phyloP scores from a whole-genome alignment of 2,329 filamentous ascomycete genomes.

The Aspergillus carbonarius region DNA sequence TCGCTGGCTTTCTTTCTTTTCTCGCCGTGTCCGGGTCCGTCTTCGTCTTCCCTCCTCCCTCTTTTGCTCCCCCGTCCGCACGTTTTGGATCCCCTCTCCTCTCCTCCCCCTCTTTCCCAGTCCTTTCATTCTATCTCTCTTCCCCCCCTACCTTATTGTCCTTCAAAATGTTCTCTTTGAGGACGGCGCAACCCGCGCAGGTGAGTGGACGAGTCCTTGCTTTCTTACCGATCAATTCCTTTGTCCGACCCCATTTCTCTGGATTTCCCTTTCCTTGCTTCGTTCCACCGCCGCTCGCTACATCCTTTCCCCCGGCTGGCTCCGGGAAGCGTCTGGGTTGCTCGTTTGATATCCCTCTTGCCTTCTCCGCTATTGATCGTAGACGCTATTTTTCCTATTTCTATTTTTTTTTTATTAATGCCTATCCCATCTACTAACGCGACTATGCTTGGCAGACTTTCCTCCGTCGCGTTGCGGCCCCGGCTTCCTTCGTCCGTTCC shows the following conservation, averaged over 20 bases:
- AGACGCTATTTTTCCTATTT: neutral
- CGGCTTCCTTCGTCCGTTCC: slow-evolving; percentile 49
- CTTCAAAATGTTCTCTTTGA: slow-evolving; percentile 41
- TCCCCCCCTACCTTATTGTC: slow-evolving; percentile 13
- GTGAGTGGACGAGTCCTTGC: slow-evolving; percentile 26
- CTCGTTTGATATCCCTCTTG: neutral
- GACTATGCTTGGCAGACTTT: slow-evolving; percentile 53
- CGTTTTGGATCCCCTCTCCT: slow-evolving; percentile 9
- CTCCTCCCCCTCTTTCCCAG: slow-evolving; percentile 5
- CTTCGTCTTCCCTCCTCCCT: slow-evolving; percentile 8
- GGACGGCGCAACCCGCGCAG: slow-evolving; percentile 44
- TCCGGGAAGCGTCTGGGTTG: neutral
- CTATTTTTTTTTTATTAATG: slow-evolving; percentile 30
- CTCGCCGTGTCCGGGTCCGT: slow-evolving; percentile 8
- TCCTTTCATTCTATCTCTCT: slow-evolving; percentile 16
- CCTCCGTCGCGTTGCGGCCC: slow-evolving; percentile 54
- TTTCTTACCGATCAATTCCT: neutral
- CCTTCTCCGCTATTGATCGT: neutral
- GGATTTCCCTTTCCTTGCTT: slow-evolving; percentile 31
- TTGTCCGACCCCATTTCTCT: slow-evolving; percentile 25
- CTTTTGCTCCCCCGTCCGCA: slow-evolving; percentile 1
- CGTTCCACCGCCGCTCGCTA: slow-evolving; percentile 34
- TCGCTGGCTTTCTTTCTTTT: slow-evolving; percentile 7
- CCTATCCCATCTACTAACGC: slow-evolving; percentile 14
- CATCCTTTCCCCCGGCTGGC: slow-evolving; percentile 40